Conservation (phyloP, 2,329 filamentous ascomycete genomes). For the Ophiocordyceps sinensis region DNA sequence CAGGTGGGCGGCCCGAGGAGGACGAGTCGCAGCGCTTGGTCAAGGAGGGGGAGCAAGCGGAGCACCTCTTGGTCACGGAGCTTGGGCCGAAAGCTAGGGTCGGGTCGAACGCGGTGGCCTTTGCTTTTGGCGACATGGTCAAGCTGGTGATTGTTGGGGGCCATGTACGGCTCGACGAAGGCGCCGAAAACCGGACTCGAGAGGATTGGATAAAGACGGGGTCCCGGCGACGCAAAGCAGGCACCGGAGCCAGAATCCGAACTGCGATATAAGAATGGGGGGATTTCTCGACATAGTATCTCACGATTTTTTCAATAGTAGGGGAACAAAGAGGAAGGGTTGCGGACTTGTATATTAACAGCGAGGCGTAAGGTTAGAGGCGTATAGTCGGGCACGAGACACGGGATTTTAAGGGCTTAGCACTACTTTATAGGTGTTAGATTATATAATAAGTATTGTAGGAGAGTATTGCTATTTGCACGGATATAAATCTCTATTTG, state of each 20-base stretch:
- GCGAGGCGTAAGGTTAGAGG: too few species aligned
- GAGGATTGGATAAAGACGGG: conserved; percentile 19
- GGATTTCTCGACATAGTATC: neutral
- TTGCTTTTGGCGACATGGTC: conserved; percentile 58
- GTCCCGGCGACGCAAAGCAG: conserved; percentile 23
- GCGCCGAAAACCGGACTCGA: conserved; percentile 13
- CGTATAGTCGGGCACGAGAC: too few species aligned
- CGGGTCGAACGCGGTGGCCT: conserved; percentile 49
- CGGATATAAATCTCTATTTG: too few species aligned
- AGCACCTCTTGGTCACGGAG: conserved; percentile 48
- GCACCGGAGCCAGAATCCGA: conserved; percentile 7
- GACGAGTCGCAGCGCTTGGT: conserved; percentile 32
- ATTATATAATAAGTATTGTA: too few species aligned
- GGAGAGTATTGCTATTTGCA: too few species aligned
- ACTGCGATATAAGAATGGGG: neutral
- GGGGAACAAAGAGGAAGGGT: too few species aligned
- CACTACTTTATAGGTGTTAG: too few species aligned
- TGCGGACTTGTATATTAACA: too few species aligned
- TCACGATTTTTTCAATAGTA: neutral
- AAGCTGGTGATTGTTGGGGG: conserved; percentile 54
- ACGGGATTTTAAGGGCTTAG: too few species aligned
- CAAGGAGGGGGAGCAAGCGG: conserved; percentile 23
- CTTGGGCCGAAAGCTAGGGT: conserved; percentile 50
- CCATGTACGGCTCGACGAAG: conserved; percentile 45
- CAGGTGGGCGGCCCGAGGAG: conserved; percentile 26